Evolutionary conservation across 1,284 basidiomycete species (phyloP), one percentile per base, ranked within the genome.

Genomic region (Waitea zeae): DNA sequence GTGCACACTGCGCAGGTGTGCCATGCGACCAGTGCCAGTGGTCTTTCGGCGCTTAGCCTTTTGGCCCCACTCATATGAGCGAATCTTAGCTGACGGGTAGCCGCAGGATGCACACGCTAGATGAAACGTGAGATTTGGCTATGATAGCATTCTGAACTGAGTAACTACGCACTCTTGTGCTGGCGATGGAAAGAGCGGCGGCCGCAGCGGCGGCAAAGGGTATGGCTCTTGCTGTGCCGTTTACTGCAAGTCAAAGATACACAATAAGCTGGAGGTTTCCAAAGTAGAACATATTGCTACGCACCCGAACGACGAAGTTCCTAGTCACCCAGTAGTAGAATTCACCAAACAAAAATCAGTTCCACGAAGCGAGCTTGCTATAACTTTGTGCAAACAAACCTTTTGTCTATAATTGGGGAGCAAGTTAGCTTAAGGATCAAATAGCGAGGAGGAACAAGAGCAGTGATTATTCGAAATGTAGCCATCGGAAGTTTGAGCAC

Each of bases 31-130:
- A 48, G 93, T 92, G 48, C 93, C 93, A 45, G 92, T 90, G 38
- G 90, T 95, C 78, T 95, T 93, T 77, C 93, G 81, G 65, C 93
- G 81, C 78, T 97, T 96, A 41, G 92, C 93, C 76, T 98, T 98
- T 58, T 80, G 71, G 48, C 89, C 88, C 93, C 93, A 98, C 64
- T 97, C 83, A 64, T 78, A 97, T 50, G 86, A 92, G 54, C 93
- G 79, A 51, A 92, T 66, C 67, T 90, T 97, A 43, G 93, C 92
- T 39, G 87, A 65, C 38, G 93, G 93, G 67, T 90, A 97, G 39
- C 93, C 95, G 58, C 95, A 97, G 56, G 88, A 81, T 35, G 81
- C 83, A 61, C 93, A 98, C 45, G 79, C 88, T 92, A 42, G 3
- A 9, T 17, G 27, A 2, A 19, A 12, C 12, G 17, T 15, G 29